Conservation (phyloP, 1,284 basidiomycete genomes). For the Cystobasidium slooffiae region DNA sequence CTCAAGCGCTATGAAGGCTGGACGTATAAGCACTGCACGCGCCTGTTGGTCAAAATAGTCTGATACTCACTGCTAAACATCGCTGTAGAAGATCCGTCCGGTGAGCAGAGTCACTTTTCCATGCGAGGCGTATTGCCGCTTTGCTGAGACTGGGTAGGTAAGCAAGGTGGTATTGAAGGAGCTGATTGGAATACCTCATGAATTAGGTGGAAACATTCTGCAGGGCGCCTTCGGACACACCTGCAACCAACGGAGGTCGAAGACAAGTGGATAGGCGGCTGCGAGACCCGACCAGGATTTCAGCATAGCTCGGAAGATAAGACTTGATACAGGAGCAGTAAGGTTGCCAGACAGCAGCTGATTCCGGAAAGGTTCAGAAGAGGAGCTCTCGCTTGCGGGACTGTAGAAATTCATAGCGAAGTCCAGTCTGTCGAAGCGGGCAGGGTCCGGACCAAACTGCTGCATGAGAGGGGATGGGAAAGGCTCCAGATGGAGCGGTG, state of each 20-base stretch:
- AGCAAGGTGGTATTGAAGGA: background rate
- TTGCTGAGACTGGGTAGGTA: conserved; percentile 1
- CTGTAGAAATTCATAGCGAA: conserved; percentile 1
- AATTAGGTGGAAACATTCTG: background rate
- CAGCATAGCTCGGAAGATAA: conserved; percentile 20
- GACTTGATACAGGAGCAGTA: background rate
- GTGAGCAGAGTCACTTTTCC: background rate
- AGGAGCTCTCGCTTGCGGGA: background rate
- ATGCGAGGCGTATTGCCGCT: background rate
- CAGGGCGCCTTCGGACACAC: background rate
- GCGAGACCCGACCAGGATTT: conserved; percentile 7
- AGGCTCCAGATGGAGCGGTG: conserved; percentile 2
- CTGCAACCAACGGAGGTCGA: conserved; percentile 10
- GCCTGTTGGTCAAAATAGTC: no score
- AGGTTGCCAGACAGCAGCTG: background rate
- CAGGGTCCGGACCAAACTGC: background rate
- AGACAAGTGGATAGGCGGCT: conserved; percentile 17
- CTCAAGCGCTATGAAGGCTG: no score
- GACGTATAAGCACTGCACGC: no score
- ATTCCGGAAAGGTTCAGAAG: background rate
- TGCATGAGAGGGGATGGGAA: conserved; percentile 7
- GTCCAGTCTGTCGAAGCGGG: background rate
- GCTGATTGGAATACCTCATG: background rate
- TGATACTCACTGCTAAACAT: background rate
- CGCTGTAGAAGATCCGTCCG: background rate